Base-by-base conservation (phyloP, 257 asterid genomes). In the Gentiana dahurica region DNA sequence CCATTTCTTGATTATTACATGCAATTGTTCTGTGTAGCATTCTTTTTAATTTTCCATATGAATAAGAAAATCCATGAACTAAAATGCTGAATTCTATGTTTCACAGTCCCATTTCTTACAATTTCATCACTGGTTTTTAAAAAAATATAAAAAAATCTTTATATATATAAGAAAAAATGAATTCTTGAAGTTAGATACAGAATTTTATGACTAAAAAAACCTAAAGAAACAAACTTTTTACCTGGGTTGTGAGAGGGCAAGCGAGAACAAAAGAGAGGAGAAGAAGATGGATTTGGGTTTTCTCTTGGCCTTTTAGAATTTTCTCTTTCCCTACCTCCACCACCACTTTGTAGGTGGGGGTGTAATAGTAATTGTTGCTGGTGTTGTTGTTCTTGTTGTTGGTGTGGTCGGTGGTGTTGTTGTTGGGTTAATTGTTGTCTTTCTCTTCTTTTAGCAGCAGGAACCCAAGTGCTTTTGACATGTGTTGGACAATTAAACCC, bases 381-480 rank as follows among this genome's bases (percentile, higher is more conserved):
- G 4, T 36, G 36, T 11, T 47, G 63, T 0, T 12, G 3, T 8
- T 60, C 34, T 15, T 51, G 36, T 3, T 12, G 67, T 35, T 37
- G 59, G 2, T 55, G 58, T 38, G 63, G 62, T 8, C 62, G 74
- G 0, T 65, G 73, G 58, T 73, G 82, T 10, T 73, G 55, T 32
- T 73, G 15, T 6, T 81, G 8, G 0, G 73, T 71, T 34, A 78
- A 89, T 32, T 80, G 85, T 56, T 82, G 95, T 34, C 94, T 57
- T 65, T 89, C 91, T 33, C 97, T 62, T 53, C 97, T 71, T 77
- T 89, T 81, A 0, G 92, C 76, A 0, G 97, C 97, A 0, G 97
- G 95, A 37, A 89, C 95, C 97, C 97, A 89, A 13, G 97, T 89
- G 79, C 91, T 80, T 71, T 80, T 88, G 0, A 88, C 82, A 66